Conservation (phyloP, 257 asterid species). For the Jacaranda mimosifolia region DNA sequence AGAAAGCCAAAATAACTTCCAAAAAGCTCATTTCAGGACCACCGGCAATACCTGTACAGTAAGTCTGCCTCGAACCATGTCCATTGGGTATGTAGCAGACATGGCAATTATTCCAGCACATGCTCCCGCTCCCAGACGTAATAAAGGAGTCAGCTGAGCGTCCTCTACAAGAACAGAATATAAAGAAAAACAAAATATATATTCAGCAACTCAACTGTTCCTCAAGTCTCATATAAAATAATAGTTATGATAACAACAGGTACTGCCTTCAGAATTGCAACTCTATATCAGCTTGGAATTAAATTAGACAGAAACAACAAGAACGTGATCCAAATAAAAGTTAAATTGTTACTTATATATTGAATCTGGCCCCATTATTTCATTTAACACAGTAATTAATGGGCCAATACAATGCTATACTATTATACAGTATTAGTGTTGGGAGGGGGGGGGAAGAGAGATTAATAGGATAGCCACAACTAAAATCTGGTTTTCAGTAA, state of each 20-base stretch:
- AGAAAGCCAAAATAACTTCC: neutral
- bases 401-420: constrained; percentile 9
- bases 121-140: constrained; percentile 98
- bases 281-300: constrained; percentile 6
- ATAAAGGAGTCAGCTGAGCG: constrained; percentile 84
- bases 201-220: constrained; percentile 19
- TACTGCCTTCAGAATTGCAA: constrained; percentile 22
- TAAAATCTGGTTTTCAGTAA: neutral
- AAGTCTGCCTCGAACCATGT: constrained; percentile 97
- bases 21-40: neutral
- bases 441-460: neutral
- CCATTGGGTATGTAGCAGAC: constrained; percentile 99
- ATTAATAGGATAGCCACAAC: constrained; percentile 13
- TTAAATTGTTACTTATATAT: neutral
- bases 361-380: constrained; percentile 3
- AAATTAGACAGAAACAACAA: constrained; percentile 17
- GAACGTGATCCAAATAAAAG: constrained; percentile 1
- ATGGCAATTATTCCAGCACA: constrained; percentile 99
- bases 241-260: neutral
- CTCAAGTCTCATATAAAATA: constrained; percentile 14
- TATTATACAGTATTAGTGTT: constrained; percentile 4
- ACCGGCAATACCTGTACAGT: constrained; percentile 82
- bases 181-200: constrained; percentile 18
- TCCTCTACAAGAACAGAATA: constrained; percentile 63
- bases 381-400: neutral